These are phyloP conservation scores for Cupressus sempervirens DNA, from an alignment of 75 land plant species.

Conservation along the genomic window DNA sequence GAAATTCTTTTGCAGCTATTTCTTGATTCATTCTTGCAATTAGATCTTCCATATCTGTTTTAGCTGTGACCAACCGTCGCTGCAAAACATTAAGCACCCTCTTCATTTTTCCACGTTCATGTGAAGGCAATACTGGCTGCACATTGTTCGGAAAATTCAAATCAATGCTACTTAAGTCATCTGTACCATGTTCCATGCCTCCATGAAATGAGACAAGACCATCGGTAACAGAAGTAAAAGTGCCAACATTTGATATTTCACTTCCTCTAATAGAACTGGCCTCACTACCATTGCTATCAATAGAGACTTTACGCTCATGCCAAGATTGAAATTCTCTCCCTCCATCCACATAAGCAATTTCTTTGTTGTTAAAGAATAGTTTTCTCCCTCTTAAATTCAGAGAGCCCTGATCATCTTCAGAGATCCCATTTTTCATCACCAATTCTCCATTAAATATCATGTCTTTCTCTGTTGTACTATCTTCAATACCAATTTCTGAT, in stretches of 20 bases:
- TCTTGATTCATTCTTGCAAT: conserved; percentile 86
- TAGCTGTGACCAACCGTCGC: conserved; percentile 58
- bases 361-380: conserved; percentile 13
- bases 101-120: conserved; percentile 68
- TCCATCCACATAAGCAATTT: conserved; percentile 15
- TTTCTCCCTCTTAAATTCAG: conserved; percentile 13
- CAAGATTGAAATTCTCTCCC: conserved; percentile 21
- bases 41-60: conserved; percentile 93
- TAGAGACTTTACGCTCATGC: conserved; percentile 69
- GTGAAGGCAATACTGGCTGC: conserved; percentile 58
- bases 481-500: conserved; percentile 40
- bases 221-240: conserved; percentile 34
- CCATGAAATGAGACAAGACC: conserved; percentile 23
- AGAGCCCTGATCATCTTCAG: conserved; percentile 21
- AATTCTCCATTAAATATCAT: conserved; percentile 22
- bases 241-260: conserved; percentile 53
- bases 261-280: conserved; percentile 71
- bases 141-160: conserved; percentile 41
- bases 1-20: conserved; percentile 80
- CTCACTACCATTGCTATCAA: conserved; percentile 75
- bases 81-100: conserved; percentile 61
- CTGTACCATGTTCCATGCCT: conserved; percentile 25
- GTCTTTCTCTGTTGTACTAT: conserved; percentile 24
- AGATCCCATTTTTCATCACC: conserved; percentile 38
- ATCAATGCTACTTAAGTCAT: conserved; percentile 15